These are phyloP conservation scores for Curvularia verruculosa DNA, from an alignment of 2,329 filamentous ascomycete species.

Conservation along the genomic window DNA sequence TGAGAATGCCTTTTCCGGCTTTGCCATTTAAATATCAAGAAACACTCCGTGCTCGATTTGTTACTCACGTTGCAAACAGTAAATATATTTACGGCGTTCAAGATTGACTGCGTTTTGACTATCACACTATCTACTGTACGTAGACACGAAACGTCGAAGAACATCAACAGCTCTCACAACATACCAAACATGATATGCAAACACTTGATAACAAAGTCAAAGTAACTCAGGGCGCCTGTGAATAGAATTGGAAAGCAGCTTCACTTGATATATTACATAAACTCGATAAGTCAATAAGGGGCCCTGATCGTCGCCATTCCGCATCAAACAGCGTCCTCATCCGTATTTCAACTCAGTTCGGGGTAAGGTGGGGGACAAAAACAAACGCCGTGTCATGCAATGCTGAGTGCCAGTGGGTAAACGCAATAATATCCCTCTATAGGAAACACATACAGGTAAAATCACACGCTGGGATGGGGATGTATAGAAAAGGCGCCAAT, in stretches of 20 bases:
- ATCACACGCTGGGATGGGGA: not conserved
- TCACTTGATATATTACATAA: slow-evolving; percentile 15
- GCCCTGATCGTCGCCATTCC: slow-evolving; percentile 9
- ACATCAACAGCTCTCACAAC: not conserved
- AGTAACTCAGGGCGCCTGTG: not conserved
- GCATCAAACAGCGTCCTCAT: slow-evolving; percentile 1
- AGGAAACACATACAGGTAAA: slow-evolving; percentile 1
- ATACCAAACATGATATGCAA: not conserved
- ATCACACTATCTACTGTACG: too few species aligned
- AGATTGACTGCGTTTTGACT: not conserved
- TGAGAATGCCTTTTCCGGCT: not conserved
- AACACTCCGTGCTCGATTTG: not conserved
- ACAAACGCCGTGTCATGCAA: slow-evolving; percentile 26
- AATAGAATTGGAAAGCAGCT: slow-evolving; percentile 2
- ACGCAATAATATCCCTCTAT: slow-evolving; percentile 11
- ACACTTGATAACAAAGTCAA: not conserved
- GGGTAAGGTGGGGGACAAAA: not conserved
- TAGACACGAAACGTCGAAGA: not conserved
- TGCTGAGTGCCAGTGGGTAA: slow-evolving; percentile 13
- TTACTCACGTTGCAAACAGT: not conserved
- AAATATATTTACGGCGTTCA: not conserved
- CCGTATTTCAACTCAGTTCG: not conserved
- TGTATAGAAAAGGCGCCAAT: slow-evolving; percentile 19
- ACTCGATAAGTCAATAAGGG: not conserved
- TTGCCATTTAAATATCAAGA: not conserved